Evolutionary conservation across 2,329 filamentous ascomycete genomes (phyloP).

Genomic region (Neonectria sp.): DNA sequence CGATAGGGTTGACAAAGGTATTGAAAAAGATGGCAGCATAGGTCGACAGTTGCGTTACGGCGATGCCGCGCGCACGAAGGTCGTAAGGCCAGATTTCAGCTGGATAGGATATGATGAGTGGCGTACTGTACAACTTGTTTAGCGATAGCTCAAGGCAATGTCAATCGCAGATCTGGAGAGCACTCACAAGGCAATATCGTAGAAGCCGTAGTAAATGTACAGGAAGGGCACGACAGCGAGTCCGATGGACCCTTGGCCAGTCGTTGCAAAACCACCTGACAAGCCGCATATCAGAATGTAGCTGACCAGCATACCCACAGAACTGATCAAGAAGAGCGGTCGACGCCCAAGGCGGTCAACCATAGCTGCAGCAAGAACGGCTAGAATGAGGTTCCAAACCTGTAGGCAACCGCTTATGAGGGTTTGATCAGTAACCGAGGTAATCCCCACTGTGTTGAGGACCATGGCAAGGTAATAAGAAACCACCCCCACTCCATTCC

Average conservation of each 20-base stretch:
- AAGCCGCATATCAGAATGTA: not conserved
- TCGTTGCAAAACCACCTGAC: not conserved
- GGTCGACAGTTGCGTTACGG: slow-evolving; percentile 23
- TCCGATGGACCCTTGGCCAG: not conserved
- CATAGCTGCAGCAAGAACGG: slow-evolving; percentile 51
- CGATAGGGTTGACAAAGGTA: slow-evolving; percentile 35
- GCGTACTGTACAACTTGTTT: slow-evolving; percentile 12
- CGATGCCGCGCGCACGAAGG: slow-evolving; percentile 32
- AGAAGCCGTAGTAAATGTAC: slow-evolving; percentile 33
- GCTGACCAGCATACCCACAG: not conserved
- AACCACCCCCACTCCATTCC: slow-evolving; percentile 24
- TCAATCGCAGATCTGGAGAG: not conserved
- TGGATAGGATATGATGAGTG: slow-evolving; percentile 31
- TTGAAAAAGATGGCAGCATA: slow-evolving; percentile 27
- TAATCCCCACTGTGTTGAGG: slow-evolving; percentile 55
- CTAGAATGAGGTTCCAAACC: slow-evolving; percentile 51
- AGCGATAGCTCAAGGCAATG: not conserved
- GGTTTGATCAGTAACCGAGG: slow-evolving; percentile 53
- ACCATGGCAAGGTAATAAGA: slow-evolving; percentile 56
- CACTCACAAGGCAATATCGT: slow-evolving; percentile 33
- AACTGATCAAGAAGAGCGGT: not conserved
- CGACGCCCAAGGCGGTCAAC: slow-evolving; percentile 27
- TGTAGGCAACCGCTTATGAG: slow-evolving; percentile 48
- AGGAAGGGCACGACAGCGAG: slow-evolving; percentile 3
- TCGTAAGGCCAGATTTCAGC: slow-evolving; percentile 46